phyloP scores from a whole-genome alignment of 495 filamentous ascomycete species.

The Pyronema omphalodes region DNA sequence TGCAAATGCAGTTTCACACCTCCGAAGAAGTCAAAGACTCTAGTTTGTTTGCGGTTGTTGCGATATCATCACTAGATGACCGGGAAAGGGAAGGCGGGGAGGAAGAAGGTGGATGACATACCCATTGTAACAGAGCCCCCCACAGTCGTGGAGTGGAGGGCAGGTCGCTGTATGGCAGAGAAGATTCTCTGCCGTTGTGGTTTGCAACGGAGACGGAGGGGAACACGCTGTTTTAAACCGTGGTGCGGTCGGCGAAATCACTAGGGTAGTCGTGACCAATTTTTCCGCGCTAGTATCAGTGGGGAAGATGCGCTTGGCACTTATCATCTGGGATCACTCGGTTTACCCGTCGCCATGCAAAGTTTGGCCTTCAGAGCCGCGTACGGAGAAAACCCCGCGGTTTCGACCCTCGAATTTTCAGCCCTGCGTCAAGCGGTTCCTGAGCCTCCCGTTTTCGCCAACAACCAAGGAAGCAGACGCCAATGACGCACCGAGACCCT shows the following conservation, averaged over 20 bases:
- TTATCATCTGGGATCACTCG: too few species aligned
- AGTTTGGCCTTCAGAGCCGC: too few species aligned
- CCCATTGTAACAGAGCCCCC: neutral
- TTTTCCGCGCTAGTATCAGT: neutral
- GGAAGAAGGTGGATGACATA: constrained; percentile 1
- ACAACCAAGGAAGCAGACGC: too few species aligned
- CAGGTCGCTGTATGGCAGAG: neutral
- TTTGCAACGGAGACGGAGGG: neutral
- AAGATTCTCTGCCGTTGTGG: neutral
- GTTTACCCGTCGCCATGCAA: too few species aligned
- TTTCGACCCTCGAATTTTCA: too few species aligned
- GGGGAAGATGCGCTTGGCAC: too few species aligned
- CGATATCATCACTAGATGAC: constrained; percentile 43
- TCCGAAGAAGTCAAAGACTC: constrained; percentile 91
- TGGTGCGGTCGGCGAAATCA: neutral
- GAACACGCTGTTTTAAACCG: neutral
- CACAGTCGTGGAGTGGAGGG: neutral
- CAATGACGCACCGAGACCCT: too few species aligned
- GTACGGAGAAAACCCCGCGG: too few species aligned
- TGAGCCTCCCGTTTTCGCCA: too few species aligned
- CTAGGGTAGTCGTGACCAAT: neutral
- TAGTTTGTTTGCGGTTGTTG: constrained; percentile 89
- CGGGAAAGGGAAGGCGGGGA: constrained; percentile 7
- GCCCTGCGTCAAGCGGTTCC: too few species aligned
- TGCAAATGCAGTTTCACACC: constrained; percentile 96